Evolutionary conservation across 768 basidiomycete genomes (phyloP).

Genomic region (Panus rudis): DNA sequence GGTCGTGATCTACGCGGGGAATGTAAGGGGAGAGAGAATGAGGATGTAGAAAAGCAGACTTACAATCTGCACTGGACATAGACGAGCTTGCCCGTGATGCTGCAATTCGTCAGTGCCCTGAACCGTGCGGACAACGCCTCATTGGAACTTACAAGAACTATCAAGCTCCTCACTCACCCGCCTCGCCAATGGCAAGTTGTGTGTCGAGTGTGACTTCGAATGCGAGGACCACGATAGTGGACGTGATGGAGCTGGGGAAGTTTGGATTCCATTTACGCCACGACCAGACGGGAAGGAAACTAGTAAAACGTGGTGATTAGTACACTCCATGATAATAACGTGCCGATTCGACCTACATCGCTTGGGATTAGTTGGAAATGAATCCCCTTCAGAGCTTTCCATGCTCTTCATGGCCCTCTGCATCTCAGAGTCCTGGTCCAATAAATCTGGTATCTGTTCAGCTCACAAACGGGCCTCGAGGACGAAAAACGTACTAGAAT

Average conservation of each 20-base stretch:
- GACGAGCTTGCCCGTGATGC: conserved; percentile 25
- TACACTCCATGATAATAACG: too few species aligned
- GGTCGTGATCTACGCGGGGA: conserved; percentile 20
- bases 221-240: conserved; percentile 19
- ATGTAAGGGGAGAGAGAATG: conserved; percentile 3
- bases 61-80: conserved; percentile 21
- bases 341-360: background rate
- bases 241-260: conserved; percentile 7
- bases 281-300: conserved; percentile 3
- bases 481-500: conserved; percentile 43
- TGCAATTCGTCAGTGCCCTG: conserved; percentile 13
- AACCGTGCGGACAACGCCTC: background rate
- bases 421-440: conserved; percentile 71
- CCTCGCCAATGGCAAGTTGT: conserved; percentile 15
- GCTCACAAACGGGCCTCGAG: conserved; percentile 4
- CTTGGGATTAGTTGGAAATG: conserved; percentile 4
- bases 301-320: too few species aligned
- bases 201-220: conserved; percentile 17
- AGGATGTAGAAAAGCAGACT: conserved; percentile 5
- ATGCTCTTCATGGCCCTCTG: conserved; percentile 51
- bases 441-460: conserved; percentile 39
- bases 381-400: conserved; percentile 43
- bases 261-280: background rate
- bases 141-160: conserved; percentile 12
- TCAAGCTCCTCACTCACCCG: conserved; percentile 16